phyloP scores from a whole-genome alignment of 2,329 filamentous ascomycete genomes.

The Acarospora socialis region DNA sequence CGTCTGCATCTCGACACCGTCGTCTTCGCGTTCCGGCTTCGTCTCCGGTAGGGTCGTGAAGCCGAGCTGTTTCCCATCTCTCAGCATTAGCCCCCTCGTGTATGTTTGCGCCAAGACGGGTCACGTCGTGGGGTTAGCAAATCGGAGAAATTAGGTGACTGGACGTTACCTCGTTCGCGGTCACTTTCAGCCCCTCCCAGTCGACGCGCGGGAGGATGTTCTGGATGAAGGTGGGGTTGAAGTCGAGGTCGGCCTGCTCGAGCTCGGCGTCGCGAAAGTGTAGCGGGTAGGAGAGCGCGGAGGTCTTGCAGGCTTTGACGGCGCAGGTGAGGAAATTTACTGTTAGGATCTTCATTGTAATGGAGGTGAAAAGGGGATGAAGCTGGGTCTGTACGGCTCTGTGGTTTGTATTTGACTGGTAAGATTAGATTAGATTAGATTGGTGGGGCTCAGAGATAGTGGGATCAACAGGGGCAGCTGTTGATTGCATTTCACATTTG shows the following conservation, averaged over 20 bases:
- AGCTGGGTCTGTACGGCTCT: too few relatives aligned
- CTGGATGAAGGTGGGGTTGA: constrained; percentile 65
- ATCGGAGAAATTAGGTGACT: constrained; percentile 1
- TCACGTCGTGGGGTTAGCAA: background rate
- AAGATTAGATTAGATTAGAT: too few relatives aligned
- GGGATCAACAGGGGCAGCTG: too few relatives aligned
- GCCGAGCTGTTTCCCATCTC: constrained; percentile 46
- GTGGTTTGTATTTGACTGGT: too few relatives aligned
- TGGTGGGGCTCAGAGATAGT: too few relatives aligned
- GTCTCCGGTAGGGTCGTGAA: constrained; percentile 57
- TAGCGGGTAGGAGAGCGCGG: constrained; percentile 67
- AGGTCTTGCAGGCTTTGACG: constrained; percentile 82
- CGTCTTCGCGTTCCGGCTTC: constrained; percentile 48
- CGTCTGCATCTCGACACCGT: constrained; percentile 53
- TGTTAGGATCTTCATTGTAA: constrained; percentile 78
- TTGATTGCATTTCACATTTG: too few relatives aligned
- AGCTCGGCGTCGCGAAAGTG: constrained; percentile 89
- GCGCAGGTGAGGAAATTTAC: constrained; percentile 96
- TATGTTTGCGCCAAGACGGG: background rate
- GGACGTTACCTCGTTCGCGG: constrained; percentile 58
- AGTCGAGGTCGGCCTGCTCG: constrained; percentile 65
- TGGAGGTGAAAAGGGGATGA: too few relatives aligned
- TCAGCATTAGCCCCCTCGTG: background rate
- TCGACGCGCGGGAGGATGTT: constrained; percentile 81
- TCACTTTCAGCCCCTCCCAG: constrained; percentile 66